These are phyloP conservation scores for Pichiaceae sp. DNA, from an alignment of 1,139 yeast genomes.

Conservation along the genomic window DNA sequence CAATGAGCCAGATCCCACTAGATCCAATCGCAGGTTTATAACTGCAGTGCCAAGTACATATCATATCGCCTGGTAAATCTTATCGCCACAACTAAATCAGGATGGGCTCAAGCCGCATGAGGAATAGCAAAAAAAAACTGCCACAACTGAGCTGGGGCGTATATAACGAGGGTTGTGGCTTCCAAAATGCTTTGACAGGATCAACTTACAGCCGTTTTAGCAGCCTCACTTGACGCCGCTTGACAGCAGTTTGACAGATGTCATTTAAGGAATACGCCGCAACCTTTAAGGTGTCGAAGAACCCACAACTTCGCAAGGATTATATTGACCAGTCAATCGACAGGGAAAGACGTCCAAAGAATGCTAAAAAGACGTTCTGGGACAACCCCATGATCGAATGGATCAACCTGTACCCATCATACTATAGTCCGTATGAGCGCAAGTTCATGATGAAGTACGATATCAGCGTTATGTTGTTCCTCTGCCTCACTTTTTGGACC, in stretches of 20 bases:
- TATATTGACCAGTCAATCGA: conserved; percentile 7
- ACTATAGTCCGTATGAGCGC: conserved; percentile 16
- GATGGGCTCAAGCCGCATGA: too few species aligned
- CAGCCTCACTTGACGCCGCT: too few species aligned
- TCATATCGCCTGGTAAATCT: too few species aligned
- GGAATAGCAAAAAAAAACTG: too few species aligned
- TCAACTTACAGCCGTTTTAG: too few species aligned
- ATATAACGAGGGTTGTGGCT: too few species aligned
- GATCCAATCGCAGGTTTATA: too few species aligned
- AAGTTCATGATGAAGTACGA: conserved; percentile 28
- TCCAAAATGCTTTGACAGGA: too few species aligned
- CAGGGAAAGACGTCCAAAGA: conserved; percentile 7
- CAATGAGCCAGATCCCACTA: too few species aligned
- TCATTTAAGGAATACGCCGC: neutral
- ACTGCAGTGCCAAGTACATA: too few species aligned
- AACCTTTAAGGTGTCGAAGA: neutral
- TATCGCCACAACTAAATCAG: too few species aligned
- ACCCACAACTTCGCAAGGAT: conserved; percentile 1
- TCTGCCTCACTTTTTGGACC: conserved; percentile 30
- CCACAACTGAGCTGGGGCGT: too few species aligned
- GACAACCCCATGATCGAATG: conserved; percentile 17
- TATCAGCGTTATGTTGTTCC: conserved; percentile 26
- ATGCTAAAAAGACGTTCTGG: conserved; percentile 3
- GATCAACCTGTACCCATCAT: conserved; percentile 21
- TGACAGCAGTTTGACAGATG: neutral